Conservation (phyloP, 2,329 filamentous ascomycete species). For the Venturiaceae sp. region DNA sequence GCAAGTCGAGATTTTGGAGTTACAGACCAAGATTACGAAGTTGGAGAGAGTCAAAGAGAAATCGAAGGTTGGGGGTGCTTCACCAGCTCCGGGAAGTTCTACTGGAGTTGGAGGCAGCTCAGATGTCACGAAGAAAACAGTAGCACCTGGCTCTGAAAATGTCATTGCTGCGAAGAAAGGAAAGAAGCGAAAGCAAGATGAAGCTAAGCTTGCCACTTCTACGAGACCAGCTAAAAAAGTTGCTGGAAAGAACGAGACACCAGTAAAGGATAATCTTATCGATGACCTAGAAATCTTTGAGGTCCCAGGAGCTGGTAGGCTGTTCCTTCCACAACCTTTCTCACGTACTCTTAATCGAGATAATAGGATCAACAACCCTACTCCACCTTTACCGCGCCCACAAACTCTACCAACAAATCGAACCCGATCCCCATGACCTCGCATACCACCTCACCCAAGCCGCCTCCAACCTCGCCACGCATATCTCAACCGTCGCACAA, state of each 20-base stretch:
- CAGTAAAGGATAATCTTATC: background rate
- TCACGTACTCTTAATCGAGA: background rate
- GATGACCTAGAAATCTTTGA: background rate
- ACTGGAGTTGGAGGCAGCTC: background rate
- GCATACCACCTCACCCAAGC: slow-evolving; percentile 17
- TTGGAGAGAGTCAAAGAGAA: background rate
- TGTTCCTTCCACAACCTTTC: background rate
- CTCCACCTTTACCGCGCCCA: slow-evolving; percentile 18
- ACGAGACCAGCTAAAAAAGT: background rate
- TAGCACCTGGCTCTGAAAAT: background rate
- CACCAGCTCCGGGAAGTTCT: background rate
- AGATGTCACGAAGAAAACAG: background rate
- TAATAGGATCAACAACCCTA: background rate
- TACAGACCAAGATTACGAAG: background rate
- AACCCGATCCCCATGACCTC: slow-evolving; percentile 12
- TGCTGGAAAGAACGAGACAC: background rate
- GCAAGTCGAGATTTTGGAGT: background rate
- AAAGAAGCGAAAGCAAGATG: background rate
- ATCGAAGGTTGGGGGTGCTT: background rate
- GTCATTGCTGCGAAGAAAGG: background rate
- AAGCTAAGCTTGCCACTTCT: background rate
- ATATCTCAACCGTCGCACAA: background rate
- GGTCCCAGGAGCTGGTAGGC: background rate
- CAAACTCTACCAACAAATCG: slow-evolving; percentile 13
- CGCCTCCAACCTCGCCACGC: slow-evolving; percentile 14